phyloP scores from a whole-genome alignment of 176 grass and related monocot species.

The Oryza coarctata region DNA sequence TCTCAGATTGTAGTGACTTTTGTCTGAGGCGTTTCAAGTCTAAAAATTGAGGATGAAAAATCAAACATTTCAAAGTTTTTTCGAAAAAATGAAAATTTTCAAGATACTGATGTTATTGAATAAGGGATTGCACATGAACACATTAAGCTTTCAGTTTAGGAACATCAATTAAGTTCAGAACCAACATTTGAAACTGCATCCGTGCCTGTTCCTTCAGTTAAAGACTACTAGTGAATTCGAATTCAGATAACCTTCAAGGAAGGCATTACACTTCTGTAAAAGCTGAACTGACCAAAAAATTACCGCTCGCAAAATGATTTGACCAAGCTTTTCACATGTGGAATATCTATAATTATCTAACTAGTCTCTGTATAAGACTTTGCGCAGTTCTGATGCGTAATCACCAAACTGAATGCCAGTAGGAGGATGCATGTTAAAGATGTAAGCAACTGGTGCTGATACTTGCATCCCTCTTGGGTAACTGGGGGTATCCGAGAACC shows the following conservation, averaged over 20 bases:
- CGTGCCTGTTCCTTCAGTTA: not conserved
- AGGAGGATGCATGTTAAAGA: conserved; percentile 70
- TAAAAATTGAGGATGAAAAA: too few relatives aligned
- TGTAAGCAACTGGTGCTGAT: conserved; percentile 59
- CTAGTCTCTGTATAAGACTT: conserved; percentile 27
- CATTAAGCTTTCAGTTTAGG: not conserved
- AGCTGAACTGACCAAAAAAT: conserved; percentile 10
- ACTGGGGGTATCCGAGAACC: conserved; percentile 45
- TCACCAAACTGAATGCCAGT: conserved; percentile 43
- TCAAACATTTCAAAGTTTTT: too few relatives aligned
- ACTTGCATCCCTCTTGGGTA: conserved; percentile 57
- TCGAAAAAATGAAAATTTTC: too few relatives aligned
- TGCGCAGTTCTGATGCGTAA: conserved; percentile 28
- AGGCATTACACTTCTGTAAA: not conserved
- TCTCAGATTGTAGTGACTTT: too few relatives aligned
- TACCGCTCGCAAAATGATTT: conserved; percentile 1
- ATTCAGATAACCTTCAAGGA: not conserved
- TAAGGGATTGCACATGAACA: not conserved
- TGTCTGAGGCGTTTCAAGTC: too few relatives aligned
- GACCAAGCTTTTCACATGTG: conserved; percentile 15
- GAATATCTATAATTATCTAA: not conserved
- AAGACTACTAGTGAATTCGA: not conserved
- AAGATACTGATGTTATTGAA: too few relatives aligned
- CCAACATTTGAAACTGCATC: not conserved
- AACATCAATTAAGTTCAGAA: not conserved